Percentiles rank a stretch among this genome's conserved stretches.
Conservation (phyloP, 345 rosid species). For the Salix exigua region DNA sequence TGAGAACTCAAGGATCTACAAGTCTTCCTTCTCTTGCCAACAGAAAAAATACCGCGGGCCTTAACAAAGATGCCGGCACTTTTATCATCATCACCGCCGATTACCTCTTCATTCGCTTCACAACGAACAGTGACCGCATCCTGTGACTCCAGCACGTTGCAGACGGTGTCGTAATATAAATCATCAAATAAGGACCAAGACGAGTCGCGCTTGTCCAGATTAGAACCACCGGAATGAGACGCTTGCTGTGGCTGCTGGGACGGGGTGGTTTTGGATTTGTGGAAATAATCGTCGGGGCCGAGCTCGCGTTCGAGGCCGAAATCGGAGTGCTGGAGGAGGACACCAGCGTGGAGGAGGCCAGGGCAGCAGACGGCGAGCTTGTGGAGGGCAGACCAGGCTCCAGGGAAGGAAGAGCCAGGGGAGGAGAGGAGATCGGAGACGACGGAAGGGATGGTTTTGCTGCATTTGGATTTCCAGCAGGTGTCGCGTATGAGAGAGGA, state of each 20-base stretch:
- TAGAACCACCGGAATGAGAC: not conserved
- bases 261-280: slow-evolving; percentile 1
- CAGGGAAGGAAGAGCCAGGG: slow-evolving; percentile 31
- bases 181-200: slow-evolving; percentile 83
- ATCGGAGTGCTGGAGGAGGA: slow-evolving; percentile 86
- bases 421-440: slow-evolving; percentile 56
- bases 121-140: slow-evolving; percentile 10
- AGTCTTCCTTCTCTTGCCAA: slow-evolving; percentile 46
- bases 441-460: slow-evolving; percentile 51
- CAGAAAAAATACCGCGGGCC: slow-evolving; percentile 24
- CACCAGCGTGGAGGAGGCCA: slow-evolving; percentile 79
- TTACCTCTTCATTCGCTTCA: slow-evolving; percentile 6
- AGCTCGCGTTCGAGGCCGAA: slow-evolving; percentile 91
- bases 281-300: slow-evolving; percentile 59
- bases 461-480: slow-evolving; percentile 69
- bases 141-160: slow-evolving; percentile 41
- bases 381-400: slow-evolving; percentile 74
- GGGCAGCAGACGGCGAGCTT: slow-evolving; percentile 91
- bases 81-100: slow-evolving; percentile 13
- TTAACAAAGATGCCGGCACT: slow-evolving; percentile 11
- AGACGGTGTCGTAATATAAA: slow-evolving; percentile 64
- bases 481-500: slow-evolving; percentile 59
- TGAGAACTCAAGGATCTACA: slow-evolving; percentile 55
- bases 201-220: slow-evolving; percentile 22
- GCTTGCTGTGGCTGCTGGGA: slow-evolving; percentile 16